Conservation (phyloP, 2,329 filamentous ascomycete species). For the Diplodia corticola region DNA sequence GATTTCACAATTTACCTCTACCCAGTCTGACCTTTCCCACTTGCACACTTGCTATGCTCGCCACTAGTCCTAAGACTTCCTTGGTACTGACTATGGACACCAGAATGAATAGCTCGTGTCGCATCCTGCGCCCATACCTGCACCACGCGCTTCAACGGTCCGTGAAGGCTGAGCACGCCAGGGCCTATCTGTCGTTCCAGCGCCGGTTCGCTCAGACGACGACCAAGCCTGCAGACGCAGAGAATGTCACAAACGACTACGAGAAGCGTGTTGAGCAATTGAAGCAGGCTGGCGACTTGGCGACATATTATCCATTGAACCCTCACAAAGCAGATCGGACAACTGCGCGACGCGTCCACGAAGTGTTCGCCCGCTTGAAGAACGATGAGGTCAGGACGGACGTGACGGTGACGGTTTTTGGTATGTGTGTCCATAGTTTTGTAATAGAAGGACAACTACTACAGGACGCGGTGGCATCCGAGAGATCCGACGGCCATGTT, state of each 20-base stretch:
- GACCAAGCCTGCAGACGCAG: constrained; percentile 22
- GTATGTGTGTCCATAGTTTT: constrained; percentile 30
- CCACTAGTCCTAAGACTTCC: constrained; percentile 14
- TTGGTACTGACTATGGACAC: constrained; percentile 44
- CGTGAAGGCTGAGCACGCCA: constrained; percentile 24
- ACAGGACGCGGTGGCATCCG: background rate
- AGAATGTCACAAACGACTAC: constrained; percentile 38
- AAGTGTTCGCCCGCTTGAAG: constrained; percentile 36
- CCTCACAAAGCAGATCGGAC: constrained; percentile 5
- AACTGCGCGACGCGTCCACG: constrained; percentile 27
- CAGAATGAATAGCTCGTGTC: constrained; percentile 52
- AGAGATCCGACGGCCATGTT: background rate
- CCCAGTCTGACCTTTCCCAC: constrained; percentile 32
- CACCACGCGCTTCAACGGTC: constrained; percentile 41
- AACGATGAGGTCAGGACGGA: constrained; percentile 31
- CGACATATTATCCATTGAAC: constrained; percentile 55
- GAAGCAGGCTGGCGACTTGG: constrained; percentile 47
- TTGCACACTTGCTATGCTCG: background rate
- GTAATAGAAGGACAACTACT: background rate
- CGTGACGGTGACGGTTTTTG: constrained; percentile 36
- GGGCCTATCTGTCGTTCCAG: constrained; percentile 51
- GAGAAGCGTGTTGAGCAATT: constrained; percentile 58
- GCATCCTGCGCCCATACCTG: constrained; percentile 59
- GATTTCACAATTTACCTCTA: constrained; percentile 43
- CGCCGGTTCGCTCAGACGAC: constrained; percentile 32